Conservation (phyloP, 306 rosid genomes). For the Cucurbita maxima region DNA sequence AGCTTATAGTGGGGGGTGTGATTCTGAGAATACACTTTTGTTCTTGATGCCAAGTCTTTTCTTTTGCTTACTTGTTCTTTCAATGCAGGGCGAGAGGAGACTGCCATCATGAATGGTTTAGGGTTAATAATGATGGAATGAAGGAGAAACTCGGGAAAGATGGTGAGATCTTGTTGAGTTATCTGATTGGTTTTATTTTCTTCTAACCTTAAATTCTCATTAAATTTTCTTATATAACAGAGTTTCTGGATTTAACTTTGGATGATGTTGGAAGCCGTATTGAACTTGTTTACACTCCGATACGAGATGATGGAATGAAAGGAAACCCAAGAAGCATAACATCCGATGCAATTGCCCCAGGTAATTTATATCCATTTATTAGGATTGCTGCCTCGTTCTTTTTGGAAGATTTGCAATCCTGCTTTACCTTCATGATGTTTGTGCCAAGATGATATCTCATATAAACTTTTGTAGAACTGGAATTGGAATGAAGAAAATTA, state of each 20-base stretch:
- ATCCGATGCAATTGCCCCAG: constrained; percentile 55
- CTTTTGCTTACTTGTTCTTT: constrained; percentile 8
- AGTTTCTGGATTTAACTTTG: constrained; percentile 64
- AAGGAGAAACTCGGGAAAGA: constrained; percentile 40
- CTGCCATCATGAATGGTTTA: constrained; percentile 68
- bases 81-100: constrained; percentile 66
- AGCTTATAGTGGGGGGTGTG: constrained; percentile 88
- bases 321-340: constrained; percentile 47
- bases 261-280: constrained; percentile 61
- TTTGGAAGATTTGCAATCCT: background rate
- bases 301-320: constrained; percentile 60
- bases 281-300: constrained; percentile 70
- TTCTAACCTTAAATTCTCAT: background rate
- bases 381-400: background rate
- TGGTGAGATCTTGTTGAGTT: constrained; percentile 33
- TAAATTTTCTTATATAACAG: constrained; percentile 25
- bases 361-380: constrained; percentile 17
- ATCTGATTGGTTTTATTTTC: background rate
- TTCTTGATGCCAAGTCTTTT: constrained; percentile 12
- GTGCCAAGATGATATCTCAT: background rate
- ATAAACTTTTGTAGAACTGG: background rate
- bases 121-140: constrained; percentile 35
- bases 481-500: background rate
- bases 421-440: background rate
- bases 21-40: constrained; percentile 4